A percentile compares a stretch with the other conserved stretches of the same genome.
Evolutionary conservation across 345 rosid genomes (phyloP).

Genomic region (Microthlaspi erraticum): DNA sequence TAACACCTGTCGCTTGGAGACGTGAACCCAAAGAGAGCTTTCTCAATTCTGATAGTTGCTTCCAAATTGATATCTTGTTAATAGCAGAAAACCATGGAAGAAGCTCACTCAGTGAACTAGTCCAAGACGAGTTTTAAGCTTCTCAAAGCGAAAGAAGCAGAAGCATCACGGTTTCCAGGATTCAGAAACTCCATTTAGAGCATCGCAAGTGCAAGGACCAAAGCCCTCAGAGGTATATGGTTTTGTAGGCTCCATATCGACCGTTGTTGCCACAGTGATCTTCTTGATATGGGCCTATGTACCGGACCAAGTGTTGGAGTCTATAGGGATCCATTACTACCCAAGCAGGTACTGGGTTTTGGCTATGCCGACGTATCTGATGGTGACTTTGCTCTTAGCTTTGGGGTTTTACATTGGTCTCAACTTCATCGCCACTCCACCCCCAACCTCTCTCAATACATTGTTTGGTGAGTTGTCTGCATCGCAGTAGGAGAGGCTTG

Average conservation of each 20-base stretch:
- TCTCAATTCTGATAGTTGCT: no score
- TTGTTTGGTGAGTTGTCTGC: no score
- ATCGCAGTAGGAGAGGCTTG: no score
- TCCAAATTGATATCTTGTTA: no score
- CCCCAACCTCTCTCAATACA: conserved; percentile 62
- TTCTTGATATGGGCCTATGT: conserved; percentile 90
- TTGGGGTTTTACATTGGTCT: conserved; percentile 72
- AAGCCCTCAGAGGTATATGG: conserved; percentile 89
- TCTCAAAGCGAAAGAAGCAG: conserved; percentile 63
- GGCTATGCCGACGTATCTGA: conserved; percentile 73
- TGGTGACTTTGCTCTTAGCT: conserved; percentile 59
- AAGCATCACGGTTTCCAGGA: conserved; percentile 48
- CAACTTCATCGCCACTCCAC: conserved; percentile 76
- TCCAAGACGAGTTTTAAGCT: conserved; percentile 72
- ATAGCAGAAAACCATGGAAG: conserved; percentile 61
- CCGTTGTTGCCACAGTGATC: conserved; percentile 73
- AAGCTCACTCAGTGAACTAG: conserved; percentile 67
- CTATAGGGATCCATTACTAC: conserved; percentile 73
- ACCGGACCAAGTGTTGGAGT: conserved; percentile 71
- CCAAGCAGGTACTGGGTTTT: conserved; percentile 88
- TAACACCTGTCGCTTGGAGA: no score
- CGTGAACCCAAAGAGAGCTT: no score
- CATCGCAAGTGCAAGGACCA: conserved; percentile 73
- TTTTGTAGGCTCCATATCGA: conserved; percentile 82
- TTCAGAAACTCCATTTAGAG: conserved; percentile 57